phyloP scores from a whole-genome alignment of 2,329 filamentous ascomycete genomes.

The Trichophyton verrucosum region DNA sequence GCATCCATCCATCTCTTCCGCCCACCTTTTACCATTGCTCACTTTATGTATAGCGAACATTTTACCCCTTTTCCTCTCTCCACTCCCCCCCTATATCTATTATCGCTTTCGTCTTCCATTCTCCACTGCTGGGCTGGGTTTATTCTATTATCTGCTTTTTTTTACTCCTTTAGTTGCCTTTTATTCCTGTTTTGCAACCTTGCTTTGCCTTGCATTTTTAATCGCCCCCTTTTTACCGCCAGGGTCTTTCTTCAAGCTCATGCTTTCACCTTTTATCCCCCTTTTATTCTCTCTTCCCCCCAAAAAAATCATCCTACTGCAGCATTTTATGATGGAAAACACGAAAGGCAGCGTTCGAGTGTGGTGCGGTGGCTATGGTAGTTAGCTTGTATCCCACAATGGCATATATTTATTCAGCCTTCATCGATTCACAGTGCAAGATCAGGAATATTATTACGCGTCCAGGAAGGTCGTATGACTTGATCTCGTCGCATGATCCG shows the following conservation, averaged over 20 bases:
- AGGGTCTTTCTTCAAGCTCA: background rate
- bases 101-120: background rate
- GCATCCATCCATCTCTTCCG: constrained; percentile 1
- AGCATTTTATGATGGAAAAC: background rate
- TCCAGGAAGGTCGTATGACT: background rate
- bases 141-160: background rate
- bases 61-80: background rate
- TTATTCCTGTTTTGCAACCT: background rate
- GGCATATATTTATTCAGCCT: background rate
- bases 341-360: background rate
- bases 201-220: background rate
- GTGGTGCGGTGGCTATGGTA: background rate
- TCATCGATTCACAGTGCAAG: background rate
- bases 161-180: background rate
- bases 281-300: background rate
- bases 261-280: background rate
- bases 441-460: background rate
- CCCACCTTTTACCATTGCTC: background rate
- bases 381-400: background rate
- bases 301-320: background rate
- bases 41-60: background rate
- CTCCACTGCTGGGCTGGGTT: background rate
- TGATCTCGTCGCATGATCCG: background rate
- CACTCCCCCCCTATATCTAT: background rate
- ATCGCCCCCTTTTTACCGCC: background rate